Evolutionary conservation across 306 rosid species (phyloP), one percentile per base, ranked within the genome.

Genomic region (Cicer judaicum): DNA sequence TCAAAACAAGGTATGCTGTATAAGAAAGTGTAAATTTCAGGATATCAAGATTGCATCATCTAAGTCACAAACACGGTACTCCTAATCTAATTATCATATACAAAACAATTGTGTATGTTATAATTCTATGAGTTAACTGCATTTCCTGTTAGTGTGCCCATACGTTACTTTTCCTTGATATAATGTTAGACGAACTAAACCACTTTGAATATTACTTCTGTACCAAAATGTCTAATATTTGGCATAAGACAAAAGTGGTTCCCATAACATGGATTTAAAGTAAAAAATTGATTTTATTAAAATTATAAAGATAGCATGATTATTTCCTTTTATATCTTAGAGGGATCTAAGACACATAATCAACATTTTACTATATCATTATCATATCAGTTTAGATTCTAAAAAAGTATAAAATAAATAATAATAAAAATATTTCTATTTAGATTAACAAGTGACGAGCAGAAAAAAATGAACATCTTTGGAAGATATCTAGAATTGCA

Each of bases 401-500:
- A 63, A 44, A 64, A 65, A 55, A 10, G 7, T 18, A 11, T 10
- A 7, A 8, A 56, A 18, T 54, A 74, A 75, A 68, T n/a, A 15
- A 29, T n/a, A 15, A 29, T 0, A 2, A 29, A 29, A 29, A 52
- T 50, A 64, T 40, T 63, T 38, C 68, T 67, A 63, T 54, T 10
- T 39, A 46, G 14, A 54, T 59, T 40, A 42, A 34, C 12, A 50
- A 60, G 53, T 10, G n/a, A 64, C 12, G 59, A 74, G 59, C n/a
- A 55, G 29, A 46, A 48, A 1, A 61, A 60, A 15, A 62, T 29
- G 12, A 19, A 63, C 47, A 71, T 36, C 63, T 44, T n/a, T 66
- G 54, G 70, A 54, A 63, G 64, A n/a, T 13, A 75, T 43, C 53
- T 80, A 72, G 60, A 76, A 47, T 44, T 47, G 55, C 77, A 78